Evolutionary conservation across 257 asterid species (phyloP).

Genomic region (Solanum appendiculatum): DNA sequence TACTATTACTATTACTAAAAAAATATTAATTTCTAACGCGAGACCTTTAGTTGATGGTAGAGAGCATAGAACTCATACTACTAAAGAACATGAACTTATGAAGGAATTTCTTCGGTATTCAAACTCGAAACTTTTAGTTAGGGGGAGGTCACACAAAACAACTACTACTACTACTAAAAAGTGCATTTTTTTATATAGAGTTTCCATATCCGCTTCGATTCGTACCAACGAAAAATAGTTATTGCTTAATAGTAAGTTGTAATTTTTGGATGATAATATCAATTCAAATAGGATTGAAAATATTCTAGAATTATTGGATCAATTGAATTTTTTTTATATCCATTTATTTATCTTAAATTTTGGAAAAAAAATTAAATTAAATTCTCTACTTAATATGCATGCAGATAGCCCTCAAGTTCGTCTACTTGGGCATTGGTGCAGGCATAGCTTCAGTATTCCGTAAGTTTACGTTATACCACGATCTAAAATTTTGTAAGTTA

Average conservation of each 20-base stretch:
- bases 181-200: background rate
- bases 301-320: background rate
- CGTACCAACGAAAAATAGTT: too few relatives aligned
- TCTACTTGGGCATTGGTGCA: slow-evolving; percentile 27
- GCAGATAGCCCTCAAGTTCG: slow-evolving; percentile 31
- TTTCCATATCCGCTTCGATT: too few relatives aligned
- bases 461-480: background rate
- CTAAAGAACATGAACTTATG: background rate
- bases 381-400: slow-evolving; percentile 5
- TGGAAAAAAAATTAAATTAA: background rate
- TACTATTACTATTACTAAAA: background rate
- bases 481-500: background rate
- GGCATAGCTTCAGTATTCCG: slow-evolving; percentile 33
- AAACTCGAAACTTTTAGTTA: background rate
- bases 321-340: background rate
- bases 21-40: background rate
- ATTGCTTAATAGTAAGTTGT: too few relatives aligned
- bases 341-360: background rate
- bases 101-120: background rate
- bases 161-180: background rate
- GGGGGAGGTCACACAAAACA: background rate
- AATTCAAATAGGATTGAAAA: background rate
- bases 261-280: background rate
- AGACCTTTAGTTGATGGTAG: background rate
- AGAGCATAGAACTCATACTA: background rate